phyloP scores from a whole-genome alignment of 1,284 basidiomycete species.

The Bjerkandera adusta region DNA sequence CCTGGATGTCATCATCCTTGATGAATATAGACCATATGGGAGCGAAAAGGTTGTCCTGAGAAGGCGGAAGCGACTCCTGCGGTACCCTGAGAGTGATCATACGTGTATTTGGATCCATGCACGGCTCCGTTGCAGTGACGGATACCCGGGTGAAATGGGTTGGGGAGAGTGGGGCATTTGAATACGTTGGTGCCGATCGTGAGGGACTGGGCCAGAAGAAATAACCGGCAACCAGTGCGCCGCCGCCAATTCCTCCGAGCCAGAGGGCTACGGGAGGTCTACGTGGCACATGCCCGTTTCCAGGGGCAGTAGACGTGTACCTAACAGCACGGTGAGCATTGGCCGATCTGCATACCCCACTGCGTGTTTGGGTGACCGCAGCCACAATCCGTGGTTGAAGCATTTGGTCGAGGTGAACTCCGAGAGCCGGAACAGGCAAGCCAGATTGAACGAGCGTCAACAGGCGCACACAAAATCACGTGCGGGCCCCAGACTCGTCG shows the following conservation, averaged over 20 bases:
- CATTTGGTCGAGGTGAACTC: slow-evolving; percentile 1
- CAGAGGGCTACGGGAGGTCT: slow-evolving; percentile 16
- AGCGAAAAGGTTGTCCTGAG: slow-evolving; percentile 21
- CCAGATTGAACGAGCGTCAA: slow-evolving; percentile 1
- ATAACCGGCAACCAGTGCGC: slow-evolving; percentile 39
- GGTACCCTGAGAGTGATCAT: slow-evolving; percentile 62
- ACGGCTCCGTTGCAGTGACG: slow-evolving; percentile 49
- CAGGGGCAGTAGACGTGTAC: background rate
- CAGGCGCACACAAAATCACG: slow-evolving; percentile 3
- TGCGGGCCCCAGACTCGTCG: background rate
- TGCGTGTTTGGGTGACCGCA: background rate
- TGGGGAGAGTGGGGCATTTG: slow-evolving; percentile 44
- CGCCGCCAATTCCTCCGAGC: slow-evolving; percentile 31
- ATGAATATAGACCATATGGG: slow-evolving; percentile 78
- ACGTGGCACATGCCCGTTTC: too few species aligned
- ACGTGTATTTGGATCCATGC: slow-evolving; percentile 36
- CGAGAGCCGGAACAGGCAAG: slow-evolving; percentile 2
- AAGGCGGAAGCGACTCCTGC: slow-evolving; percentile 36
- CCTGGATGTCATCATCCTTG: slow-evolving; percentile 86
- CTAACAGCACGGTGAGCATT: too few species aligned
- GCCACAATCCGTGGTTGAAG: background rate
- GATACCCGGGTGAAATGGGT: slow-evolving; percentile 63
- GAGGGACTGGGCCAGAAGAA: slow-evolving; percentile 48
- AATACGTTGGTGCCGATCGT: slow-evolving; percentile 34
- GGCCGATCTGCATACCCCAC: background rate